A percentile compares a stretch with the other conserved stretches of the same genome.
Evolutionary conservation across 1,284 basidiomycete genomes (phyloP).

Genomic region (Stygiomarasmius scandens): DNA sequence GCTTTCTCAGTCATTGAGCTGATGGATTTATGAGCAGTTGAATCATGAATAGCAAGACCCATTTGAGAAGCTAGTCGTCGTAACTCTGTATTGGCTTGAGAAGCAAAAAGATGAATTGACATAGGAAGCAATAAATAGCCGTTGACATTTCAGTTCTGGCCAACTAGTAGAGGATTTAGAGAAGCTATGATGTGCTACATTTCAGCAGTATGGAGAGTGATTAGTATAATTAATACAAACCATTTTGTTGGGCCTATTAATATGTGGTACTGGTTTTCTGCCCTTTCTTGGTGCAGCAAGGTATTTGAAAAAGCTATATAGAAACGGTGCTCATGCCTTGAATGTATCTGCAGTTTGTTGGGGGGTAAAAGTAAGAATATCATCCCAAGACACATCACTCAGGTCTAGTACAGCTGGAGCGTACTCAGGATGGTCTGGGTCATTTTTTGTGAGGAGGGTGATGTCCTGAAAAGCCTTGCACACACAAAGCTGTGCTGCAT

Average conservation of each 20-base stretch:
- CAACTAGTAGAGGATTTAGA: not conserved
- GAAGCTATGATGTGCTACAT: not conserved
- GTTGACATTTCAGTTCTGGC: slow-evolving; percentile 1
- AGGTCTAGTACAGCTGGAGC: not conserved
- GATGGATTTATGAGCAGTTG: slow-evolving; percentile 6
- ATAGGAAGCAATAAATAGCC: not conserved
- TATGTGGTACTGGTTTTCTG: not conserved
- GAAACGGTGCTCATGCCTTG: not conserved
- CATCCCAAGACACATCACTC: not conserved
- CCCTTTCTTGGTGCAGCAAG: not conserved
- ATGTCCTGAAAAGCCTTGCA: not conserved
- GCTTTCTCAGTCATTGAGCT: slow-evolving; percentile 4
- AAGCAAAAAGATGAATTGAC: not conserved
- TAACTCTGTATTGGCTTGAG: slow-evolving; percentile 8
- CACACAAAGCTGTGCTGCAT: slow-evolving; percentile 3
- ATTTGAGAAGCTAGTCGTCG: slow-evolving; percentile 4
- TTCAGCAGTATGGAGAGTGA: too few relatives aligned
- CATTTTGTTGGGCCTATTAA: not conserved
- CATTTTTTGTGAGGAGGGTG: not conserved
- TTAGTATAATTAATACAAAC: not conserved
- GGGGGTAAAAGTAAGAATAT: not conserved
- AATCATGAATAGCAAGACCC: slow-evolving; percentile 9
- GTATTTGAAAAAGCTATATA: slow-evolving; percentile 1
- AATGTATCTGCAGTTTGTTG: not conserved
- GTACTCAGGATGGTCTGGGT: not conserved